Base-by-base conservation (phyloP, 2,329 filamentous ascomycete species). In the Sporothrix curviconia region DNA sequence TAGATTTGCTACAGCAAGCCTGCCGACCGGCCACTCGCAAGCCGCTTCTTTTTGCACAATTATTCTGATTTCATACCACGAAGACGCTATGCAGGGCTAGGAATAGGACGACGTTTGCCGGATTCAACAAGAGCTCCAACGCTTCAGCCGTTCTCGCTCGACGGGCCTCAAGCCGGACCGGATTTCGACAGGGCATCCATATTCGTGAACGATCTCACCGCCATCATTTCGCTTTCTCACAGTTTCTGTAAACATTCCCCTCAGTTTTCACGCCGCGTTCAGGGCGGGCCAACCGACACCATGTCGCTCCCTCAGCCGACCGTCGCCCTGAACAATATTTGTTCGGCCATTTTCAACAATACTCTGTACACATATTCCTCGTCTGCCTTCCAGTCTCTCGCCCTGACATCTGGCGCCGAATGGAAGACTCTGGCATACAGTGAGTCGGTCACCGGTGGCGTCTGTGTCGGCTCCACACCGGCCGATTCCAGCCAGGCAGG, bases 281-380 rank as follows among this genome's bases (percentile, higher is more conserved):
- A 22, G 17, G 24, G 9, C 9, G 19, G 56, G 30, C 22, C 11
- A 19, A 25, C 36, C 19, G 22, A 7, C 32, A 71, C 63, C 54
- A 95, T 95, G 90, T 76, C 84, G 67, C 77, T 86, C 57, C 90
- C 90, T 50, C 74, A 83, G 67, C 90, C 91, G 54, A 75, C 81
- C 55, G 79, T 84, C 68, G 76, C 85, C 61, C 75, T 96, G 69
- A 81, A 84, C 70, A 84, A 86, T 71, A 85, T 89, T 66, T 97
- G 92, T 73, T 90, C 91, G 58, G 83, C 87, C 67, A 80, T 96
- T 61, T 78, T 89, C 75, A 78, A 91, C 68, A 85, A 91, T 70
- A 90, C 85, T 12, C 82, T 97, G 55, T 97, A 95, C 74, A 85
- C 88, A 46, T 95, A 90, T 70, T 89, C 90, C 6, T 73, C 83